Evolutionary conservation across 2,329 filamentous ascomycete genomes (phyloP), one percentile per base, ranked within the genome.

Genomic region (Aureobasidium sp.): DNA sequence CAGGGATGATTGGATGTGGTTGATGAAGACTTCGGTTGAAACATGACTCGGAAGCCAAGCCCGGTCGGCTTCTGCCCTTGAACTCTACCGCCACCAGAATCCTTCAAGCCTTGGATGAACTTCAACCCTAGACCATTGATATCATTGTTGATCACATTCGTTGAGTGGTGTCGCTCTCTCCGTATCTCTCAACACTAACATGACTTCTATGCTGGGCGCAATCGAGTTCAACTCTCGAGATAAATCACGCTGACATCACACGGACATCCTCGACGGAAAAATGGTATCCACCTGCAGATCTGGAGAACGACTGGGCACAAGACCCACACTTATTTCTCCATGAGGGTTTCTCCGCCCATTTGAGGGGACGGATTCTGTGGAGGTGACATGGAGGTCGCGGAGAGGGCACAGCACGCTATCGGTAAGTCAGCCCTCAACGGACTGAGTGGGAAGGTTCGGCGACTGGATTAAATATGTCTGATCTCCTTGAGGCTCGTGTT

Each of bases 241-340:
- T 32, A 32, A 27, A 30, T 27, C n/a, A 37, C n/a, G 3, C 37
- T 47, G 39, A 57, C 54, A 47, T 36, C 41, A 58, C 54, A 39
- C 54, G 42, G 39, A 36, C 29, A 39, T 45, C 16, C 2, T 36
- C 16, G 39, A 47, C 54, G 54, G 54, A 58, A 58, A 47, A 58
- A 58, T 58, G 42, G 41, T 36, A 30, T 58, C 54, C 54, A 58
- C 54, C 13, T 32, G 54, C 42, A 58, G 54, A 58, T 58, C 54
- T 58, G 54, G 54, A 58, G 54, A 58, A 58, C 44, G 51, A 55
- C 16, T 55, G 30, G 30, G 10, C 47, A 45, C 25, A 11, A 44
- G 53, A 58, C 54, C 54, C 54, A 58, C 54, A 58, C n/a, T 7
- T 47, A 47, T 37, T 58, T 58, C 54, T 58, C 54, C 54, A 58